A percentile compares a stretch with the other conserved stretches of the same genome.
Conservation (phyloP, 768 basidiomycete species). For the Hericium rajendrae region DNA sequence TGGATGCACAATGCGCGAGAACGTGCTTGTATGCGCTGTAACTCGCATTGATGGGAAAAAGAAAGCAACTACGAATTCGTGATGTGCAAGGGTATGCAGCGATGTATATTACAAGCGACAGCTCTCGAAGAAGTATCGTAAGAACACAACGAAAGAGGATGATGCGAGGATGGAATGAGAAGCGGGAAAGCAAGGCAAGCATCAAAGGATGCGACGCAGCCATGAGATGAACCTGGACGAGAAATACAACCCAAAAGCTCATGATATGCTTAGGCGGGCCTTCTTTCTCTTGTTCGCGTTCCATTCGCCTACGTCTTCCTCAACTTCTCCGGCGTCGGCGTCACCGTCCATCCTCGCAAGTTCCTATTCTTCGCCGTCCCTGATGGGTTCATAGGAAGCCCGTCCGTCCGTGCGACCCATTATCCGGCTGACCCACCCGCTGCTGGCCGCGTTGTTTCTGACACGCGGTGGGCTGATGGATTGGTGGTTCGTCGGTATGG, state of each 20-base stretch:
- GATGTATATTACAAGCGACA: background rate
- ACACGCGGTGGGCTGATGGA: slow-evolving; percentile 21
- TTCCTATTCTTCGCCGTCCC: slow-evolving; percentile 44
- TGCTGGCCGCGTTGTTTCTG: slow-evolving; percentile 15
- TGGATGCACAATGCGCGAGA: background rate
- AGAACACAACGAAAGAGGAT: background rate
- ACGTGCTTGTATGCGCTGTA: background rate
- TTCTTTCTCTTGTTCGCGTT: background rate
- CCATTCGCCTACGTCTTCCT: slow-evolving; percentile 15
- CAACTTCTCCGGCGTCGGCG: slow-evolving; percentile 17
- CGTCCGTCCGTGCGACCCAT: slow-evolving; percentile 32
- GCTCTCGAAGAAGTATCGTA: background rate
- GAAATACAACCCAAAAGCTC: slow-evolving; percentile 2
- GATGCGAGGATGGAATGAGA: background rate
- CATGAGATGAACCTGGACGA: background rate
- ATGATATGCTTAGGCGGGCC: background rate
- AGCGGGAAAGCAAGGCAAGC: background rate
- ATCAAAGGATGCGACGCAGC: background rate
- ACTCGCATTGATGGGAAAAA: background rate
- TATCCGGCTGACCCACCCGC: slow-evolving; percentile 43
- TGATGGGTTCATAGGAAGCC: slow-evolving; percentile 38
- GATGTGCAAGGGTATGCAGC: background rate
- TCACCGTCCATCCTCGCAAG: slow-evolving; percentile 40
- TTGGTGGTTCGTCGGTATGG: slow-evolving; percentile 28
- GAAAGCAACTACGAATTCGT: background rate